Evolutionary conservation across 345 rosid species (phyloP), one percentile per base, ranked within the genome.

Genomic region (Mallotus nudiflorus): DNA sequence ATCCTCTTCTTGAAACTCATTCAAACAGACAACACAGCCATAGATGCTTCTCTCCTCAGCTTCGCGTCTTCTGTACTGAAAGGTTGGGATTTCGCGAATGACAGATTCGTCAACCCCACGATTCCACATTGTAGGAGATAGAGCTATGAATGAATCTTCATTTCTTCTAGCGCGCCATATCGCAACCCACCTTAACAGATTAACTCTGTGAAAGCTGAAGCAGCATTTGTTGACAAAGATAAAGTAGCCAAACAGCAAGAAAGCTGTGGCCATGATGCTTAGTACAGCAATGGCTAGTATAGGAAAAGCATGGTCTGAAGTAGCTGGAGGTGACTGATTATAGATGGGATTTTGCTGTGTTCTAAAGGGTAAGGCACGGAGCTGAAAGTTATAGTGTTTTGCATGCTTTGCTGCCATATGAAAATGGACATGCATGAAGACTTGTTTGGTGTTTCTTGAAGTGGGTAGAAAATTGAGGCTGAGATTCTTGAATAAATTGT

Each of bases 1-100:
- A 56, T 87, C 91, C 40, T 73, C 69, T 29, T 87, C 89, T 51
- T 80, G 84, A 61, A 85, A 87, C 71, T 87, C 87, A 55, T 82
- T 85, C 77, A 89, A 64, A 68, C 94, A 89, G 15, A 89, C 91
- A 65, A 82, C 83, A 57, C 93, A 89, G 3, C 86, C 89, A 19
- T 58, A 68, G 22, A 73, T 29, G 70, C 80, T 78, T 25, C 50
- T 62, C 54, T 60, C 60, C 46, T 69, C 67, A 37, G 49, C 73
- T 50, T 62, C 83, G 51, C 57, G 42, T n/a, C 80, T 79, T 65
- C 25, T 66, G 77, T 77, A 89, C 20, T 72, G 86, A 59, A 83
- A 67, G 10, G 78, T 78, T 4, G 93, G 93, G 73, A 89, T 86
- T 51, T 62, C 84, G 0, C 77, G 82, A 15, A 89, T 86, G 67